Conservation (phyloP, 768 basidiomycete species). For the Cyclocybe aegerita region DNA sequence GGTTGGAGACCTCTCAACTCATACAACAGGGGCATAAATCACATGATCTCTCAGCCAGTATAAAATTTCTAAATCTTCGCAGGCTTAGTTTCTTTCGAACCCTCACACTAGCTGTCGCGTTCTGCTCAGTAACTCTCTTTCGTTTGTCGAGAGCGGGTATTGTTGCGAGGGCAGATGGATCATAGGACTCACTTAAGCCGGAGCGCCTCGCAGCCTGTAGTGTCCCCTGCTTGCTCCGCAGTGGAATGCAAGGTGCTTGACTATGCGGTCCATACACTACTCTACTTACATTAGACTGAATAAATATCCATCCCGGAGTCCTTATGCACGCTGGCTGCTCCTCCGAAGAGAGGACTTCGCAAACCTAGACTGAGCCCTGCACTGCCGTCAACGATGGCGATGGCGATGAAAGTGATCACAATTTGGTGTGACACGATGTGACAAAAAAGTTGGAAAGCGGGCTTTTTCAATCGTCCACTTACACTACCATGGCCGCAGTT, state of each 20-base stretch:
- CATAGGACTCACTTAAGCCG: conserved; percentile 21
- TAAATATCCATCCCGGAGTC: neutral
- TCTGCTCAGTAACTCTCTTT: conserved; percentile 12
- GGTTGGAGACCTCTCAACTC: no score
- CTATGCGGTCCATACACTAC: conserved; percentile 19
- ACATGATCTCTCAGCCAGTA: no score
- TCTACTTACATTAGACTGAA: neutral
- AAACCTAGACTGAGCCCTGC: neutral
- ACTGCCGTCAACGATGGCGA: neutral
- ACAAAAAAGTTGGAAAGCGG: neutral
- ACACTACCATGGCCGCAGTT: conserved; percentile 23
- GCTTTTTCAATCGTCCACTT: neutral
- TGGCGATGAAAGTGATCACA: neutral
- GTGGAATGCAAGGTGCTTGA: conserved; percentile 18
- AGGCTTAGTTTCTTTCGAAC: neutral
- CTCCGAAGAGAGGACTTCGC: neutral
- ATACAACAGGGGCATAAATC: no score
- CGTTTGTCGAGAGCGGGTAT: conserved; percentile 10
- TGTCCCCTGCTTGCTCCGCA: neutral
- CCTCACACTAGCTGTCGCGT: neutral
- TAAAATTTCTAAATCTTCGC: no score
- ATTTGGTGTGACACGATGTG: neutral
- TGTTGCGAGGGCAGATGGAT: conserved; percentile 7
- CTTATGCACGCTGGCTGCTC: neutral
- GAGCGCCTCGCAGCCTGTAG: conserved; percentile 14